These are phyloP conservation scores for Sisymbrium irio DNA, from an alignment of 345 rosid genomes.

Conservation along the genomic window DNA sequence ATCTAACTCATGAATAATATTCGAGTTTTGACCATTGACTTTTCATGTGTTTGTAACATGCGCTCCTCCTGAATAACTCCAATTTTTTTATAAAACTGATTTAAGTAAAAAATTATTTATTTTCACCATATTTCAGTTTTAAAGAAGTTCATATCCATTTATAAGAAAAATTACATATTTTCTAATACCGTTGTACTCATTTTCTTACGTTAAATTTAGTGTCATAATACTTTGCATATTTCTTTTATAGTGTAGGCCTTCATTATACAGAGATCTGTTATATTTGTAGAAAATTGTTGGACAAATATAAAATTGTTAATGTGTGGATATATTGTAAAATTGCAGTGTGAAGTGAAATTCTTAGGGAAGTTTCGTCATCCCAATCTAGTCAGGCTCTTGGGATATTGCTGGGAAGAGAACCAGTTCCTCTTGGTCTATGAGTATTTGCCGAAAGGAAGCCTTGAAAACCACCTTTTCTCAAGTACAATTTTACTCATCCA, in stretches of 20 bases:
- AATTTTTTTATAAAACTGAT: neutral
- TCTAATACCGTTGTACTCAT: neutral
- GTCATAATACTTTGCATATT: neutral
- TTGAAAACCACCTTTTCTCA: slow-evolving; percentile 73
- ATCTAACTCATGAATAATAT: neutral
- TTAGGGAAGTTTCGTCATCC: slow-evolving; percentile 82
- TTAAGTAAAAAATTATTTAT: neutral
- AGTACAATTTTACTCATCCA: slow-evolving; percentile 38
- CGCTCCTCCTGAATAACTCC: neutral
- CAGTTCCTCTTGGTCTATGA: slow-evolving; percentile 78
- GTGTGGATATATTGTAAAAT: neutral
- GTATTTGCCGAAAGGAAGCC: slow-evolving; percentile 69
- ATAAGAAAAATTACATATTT: neutral
- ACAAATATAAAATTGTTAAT: neutral
- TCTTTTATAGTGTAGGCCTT: neutral
- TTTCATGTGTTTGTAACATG: slow-evolving; percentile 5
- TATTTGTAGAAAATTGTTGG: too few species aligned
- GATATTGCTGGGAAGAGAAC: slow-evolving; percentile 76
- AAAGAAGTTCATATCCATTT: neutral
- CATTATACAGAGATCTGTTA: neutral
- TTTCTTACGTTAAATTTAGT: neutral
- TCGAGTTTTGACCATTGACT: neutral
- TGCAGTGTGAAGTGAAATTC: slow-evolving; percentile 77
- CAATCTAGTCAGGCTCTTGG: slow-evolving; percentile 74
- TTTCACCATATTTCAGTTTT: neutral